These are phyloP conservation scores for Coemansia erecta DNA, from an alignment of 192 early-diverging fungal genomes.

Conservation along the genomic window DNA sequence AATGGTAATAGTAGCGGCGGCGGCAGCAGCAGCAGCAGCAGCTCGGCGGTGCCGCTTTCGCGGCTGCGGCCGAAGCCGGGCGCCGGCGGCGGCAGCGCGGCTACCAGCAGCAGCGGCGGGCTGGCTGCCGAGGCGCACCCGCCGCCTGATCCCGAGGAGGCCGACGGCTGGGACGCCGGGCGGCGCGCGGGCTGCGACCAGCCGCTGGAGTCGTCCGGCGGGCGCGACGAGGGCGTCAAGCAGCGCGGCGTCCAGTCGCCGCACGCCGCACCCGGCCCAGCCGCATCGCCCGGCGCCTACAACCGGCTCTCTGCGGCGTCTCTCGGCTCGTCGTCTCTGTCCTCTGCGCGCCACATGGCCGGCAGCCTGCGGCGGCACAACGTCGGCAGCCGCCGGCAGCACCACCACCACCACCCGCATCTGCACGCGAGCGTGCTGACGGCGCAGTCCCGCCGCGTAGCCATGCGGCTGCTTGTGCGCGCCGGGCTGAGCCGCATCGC, in stretches of 20 bases:
- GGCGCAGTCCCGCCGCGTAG: conserved; percentile 35
- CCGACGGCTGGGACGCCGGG: conserved; percentile 11
- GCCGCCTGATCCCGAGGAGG: not conserved
- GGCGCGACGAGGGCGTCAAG: conserved; percentile 32
- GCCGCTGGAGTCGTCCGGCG: conserved; percentile 11
- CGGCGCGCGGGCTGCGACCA: conserved; percentile 34
- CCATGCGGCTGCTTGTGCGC: conserved; percentile 49
- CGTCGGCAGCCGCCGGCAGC: not conserved
- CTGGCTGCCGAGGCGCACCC: not conserved
- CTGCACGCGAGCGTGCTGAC: conserved; percentile 6
- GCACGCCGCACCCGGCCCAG: conserved; percentile 1
- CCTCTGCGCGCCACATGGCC: not conserved
- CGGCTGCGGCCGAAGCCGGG: conserved; percentile 15
- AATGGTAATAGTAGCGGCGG: not conserved
- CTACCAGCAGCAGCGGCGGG: not conserved
- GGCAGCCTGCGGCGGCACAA: not conserved
- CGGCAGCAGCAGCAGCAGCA: not conserved
- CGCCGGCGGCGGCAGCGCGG: not conserved
- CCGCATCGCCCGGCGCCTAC: not conserved
- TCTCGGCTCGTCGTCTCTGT: conserved; percentile 21
- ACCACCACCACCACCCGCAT: conserved; percentile 14
- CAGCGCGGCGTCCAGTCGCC: conserved; percentile 24
- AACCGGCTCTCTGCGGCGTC: conserved; percentile 25
- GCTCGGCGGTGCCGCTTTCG: conserved; percentile 24
- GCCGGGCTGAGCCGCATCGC: conserved; percentile 50